Conservation (phyloP, 768 basidiomycete genomes). For the Russula dissimulans region DNA sequence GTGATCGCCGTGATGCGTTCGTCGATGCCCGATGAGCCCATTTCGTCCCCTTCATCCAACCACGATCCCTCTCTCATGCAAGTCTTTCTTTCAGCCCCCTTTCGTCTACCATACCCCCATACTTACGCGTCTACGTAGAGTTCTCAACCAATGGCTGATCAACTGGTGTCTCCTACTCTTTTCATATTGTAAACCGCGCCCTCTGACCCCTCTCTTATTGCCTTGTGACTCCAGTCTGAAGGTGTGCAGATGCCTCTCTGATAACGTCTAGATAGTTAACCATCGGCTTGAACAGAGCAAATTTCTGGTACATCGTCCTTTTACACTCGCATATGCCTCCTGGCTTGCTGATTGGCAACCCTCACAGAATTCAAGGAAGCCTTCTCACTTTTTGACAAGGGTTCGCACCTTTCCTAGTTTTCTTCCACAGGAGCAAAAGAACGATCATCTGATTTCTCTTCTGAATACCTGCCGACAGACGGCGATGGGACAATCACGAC, state of each 20-base stretch:
- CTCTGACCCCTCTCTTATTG: not conserved
- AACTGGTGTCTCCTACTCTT: conserved; percentile 35
- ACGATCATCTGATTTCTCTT: not conserved
- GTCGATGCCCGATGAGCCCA: not conserved
- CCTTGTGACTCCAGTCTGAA: conserved; percentile 39
- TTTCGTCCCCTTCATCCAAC: not conserved
- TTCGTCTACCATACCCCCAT: not conserved
- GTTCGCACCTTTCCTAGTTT: conserved; percentile 33
- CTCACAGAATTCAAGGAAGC: conserved; percentile 95
- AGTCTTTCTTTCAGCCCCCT: not conserved
- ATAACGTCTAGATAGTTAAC: not conserved
- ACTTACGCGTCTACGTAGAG: conserved; percentile 2
- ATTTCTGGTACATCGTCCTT: conserved; percentile 59
- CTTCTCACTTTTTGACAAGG: conserved; percentile 95
- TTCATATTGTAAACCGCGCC: not conserved
- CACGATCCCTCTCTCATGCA: not conserved
- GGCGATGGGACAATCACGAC: conserved; percentile 92
- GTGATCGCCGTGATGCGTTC: conserved; percentile 11
- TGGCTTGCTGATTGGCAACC: not conserved
- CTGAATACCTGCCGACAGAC: conserved; percentile 36
- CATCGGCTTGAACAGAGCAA: conserved; percentile 53
- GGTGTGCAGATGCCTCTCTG: conserved; percentile 32
- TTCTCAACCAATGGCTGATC: conserved; percentile 39
- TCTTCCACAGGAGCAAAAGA: no score
- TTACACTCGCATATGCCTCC: not conserved